Evolutionary conservation across 108 stramenopile species (phyloP).

Genomic region (Asterionellopsis glacialis): DNA sequence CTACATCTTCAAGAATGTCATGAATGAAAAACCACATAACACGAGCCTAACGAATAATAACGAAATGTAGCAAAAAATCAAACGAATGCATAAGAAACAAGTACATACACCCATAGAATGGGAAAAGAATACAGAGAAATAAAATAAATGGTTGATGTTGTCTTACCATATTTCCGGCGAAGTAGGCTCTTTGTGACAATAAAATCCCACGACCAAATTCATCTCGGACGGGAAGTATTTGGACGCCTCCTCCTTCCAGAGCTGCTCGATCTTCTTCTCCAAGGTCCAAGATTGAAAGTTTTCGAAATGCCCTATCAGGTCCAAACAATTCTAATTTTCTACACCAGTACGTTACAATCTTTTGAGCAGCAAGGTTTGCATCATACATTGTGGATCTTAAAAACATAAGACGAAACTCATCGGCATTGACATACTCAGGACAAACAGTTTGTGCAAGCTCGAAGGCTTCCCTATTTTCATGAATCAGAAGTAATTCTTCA

Average conservation of each 20-base stretch:
- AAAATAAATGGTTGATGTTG: too few relatives aligned
- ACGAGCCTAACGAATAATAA: background rate
- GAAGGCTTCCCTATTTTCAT: background rate
- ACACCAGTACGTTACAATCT: background rate
- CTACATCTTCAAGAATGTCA: background rate
- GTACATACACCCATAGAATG: too few relatives aligned
- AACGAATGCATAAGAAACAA: too few relatives aligned
- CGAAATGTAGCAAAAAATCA: too few relatives aligned
- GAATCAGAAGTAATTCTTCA: background rate
- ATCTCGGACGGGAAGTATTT: background rate
- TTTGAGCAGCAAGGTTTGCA: background rate
- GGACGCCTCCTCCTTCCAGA: background rate
- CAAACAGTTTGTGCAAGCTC: background rate
- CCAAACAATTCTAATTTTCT: background rate
- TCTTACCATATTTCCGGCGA: background rate
- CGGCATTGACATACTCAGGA: slow-evolving; percentile 12
- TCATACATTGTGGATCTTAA: slow-evolving; percentile 15
- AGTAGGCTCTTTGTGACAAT: background rate
- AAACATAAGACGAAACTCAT: slow-evolving; percentile 19
- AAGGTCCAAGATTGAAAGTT: background rate
- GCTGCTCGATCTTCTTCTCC: background rate
- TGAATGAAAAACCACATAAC: background rate
- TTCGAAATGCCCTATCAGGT: background rate
- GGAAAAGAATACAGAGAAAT: too few relatives aligned
- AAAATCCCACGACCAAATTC: background rate